phyloP scores from a whole-genome alignment of 2,329 filamentous ascomycete species.

The Exserohilum turcica region DNA sequence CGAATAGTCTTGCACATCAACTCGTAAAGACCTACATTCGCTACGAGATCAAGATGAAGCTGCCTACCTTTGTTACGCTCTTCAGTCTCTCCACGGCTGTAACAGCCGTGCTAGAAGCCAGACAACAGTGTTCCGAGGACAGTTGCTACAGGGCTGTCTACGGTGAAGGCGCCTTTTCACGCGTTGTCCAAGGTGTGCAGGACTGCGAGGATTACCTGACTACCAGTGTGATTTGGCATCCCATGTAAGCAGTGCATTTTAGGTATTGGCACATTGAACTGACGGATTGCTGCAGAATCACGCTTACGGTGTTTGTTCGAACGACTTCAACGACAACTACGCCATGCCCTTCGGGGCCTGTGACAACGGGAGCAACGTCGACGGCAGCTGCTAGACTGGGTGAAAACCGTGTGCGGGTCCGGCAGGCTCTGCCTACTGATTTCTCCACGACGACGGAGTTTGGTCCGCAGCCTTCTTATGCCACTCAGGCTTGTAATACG shows the following conservation, averaged over 20 bases:
- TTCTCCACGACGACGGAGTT: constrained; percentile 22
- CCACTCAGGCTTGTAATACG: constrained; percentile 21
- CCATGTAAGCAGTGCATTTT: constrained; percentile 22
- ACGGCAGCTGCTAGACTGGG: background rate
- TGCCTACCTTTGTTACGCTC: constrained; percentile 15
- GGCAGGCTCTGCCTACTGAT: constrained; percentile 14
- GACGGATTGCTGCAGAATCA: constrained; percentile 8
- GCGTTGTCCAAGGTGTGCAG: constrained; percentile 17
- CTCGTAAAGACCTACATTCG: background rate
- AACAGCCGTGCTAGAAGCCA: constrained; percentile 23
- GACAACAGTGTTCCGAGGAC: constrained; percentile 29
- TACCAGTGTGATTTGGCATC: constrained; percentile 30
- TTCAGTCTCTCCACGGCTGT: constrained; percentile 14
- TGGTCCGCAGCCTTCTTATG: constrained; percentile 32
- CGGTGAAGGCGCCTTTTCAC: constrained; percentile 19
- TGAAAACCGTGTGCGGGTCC: constrained; percentile 2
- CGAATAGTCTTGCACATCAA: constrained; percentile 1
- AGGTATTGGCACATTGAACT: background rate
- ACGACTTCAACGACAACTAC: constrained; percentile 14
- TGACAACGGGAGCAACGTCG: background rate
- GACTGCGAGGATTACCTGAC: constrained; percentile 35
- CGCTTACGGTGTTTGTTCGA: constrained; percentile 13
- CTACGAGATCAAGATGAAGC: constrained; percentile 32
- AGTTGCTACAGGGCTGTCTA: constrained; percentile 36
- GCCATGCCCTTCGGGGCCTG: constrained; percentile 11